Conservation (phyloP, 2,329 filamentous ascomycete genomes). For the Venturia asperata region DNA sequence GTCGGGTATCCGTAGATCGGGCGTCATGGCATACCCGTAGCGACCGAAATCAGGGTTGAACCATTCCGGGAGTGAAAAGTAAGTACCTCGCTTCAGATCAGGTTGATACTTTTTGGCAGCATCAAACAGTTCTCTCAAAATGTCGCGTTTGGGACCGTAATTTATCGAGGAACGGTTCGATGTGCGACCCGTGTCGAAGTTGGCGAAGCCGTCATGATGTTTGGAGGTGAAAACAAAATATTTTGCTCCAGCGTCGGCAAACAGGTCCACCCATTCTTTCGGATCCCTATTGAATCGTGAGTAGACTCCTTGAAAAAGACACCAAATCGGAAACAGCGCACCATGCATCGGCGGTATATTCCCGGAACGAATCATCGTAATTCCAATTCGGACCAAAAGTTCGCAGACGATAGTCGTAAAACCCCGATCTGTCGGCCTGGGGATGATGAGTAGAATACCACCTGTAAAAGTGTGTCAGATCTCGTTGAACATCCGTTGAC, state of each 20-base stretch:
- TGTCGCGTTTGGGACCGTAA: conserved; percentile 36
- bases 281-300: conserved; percentile 30
- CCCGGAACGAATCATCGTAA: conserved; percentile 51
- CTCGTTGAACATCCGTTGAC: conserved; percentile 21
- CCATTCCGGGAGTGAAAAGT: conserved; percentile 43
- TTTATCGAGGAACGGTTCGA: conserved; percentile 37
- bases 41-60: conserved; percentile 38
- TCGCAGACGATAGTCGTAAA: conserved; percentile 39
- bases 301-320: not conserved
- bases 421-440: conserved; percentile 34
- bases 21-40: no score
- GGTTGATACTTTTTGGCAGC: conserved; percentile 39
- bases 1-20: not conserved
- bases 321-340: not conserved
- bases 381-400: conserved; percentile 44
- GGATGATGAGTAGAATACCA: conserved; percentile 42
- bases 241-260: conserved; percentile 46
- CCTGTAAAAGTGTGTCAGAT: conserved; percentile 33
- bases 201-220: conserved; percentile 43
- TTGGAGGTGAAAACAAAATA: conserved; percentile 42
- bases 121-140: conserved; percentile 39
- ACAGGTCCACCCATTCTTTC: conserved; percentile 48
- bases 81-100: conserved; percentile 38
- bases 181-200: conserved; percentile 39
- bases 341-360: conserved; percentile 46